Evolutionary conservation across 1,284 basidiomycete species (phyloP), one percentile per base, ranked within the genome.

Genomic region (Ganoderma lucidum): DNA sequence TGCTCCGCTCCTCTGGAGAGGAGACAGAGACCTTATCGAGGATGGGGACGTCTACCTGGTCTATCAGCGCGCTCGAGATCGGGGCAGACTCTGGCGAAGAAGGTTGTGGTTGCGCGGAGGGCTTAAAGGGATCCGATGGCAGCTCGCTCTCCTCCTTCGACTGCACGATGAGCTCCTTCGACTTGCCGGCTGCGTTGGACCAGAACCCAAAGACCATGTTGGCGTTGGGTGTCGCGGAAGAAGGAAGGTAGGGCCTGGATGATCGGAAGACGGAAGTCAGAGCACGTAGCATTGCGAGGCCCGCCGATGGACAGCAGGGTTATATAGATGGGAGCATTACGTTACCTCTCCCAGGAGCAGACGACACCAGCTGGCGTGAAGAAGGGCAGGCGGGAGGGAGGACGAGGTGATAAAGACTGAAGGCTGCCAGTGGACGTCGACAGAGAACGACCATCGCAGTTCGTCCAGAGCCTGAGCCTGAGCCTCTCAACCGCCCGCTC

Each of bases 191-290:
- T 28, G 68, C 12, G 4, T 51, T 3, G 6, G 65, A 70, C 68
- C 64, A 70, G 61, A 70, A 48, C 8, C 64, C 62, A 37, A 70
- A 64, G 41, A 61, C 58, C 68, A 66, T 70, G 32, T 19, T 62
- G 48, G 37, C 59, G 56, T 23, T 39, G 32, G 56, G 17, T 59
- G 17, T n/a, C 59, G 14, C 28, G n/a, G 28, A 56, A 42, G 59
- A 61, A 39, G n/a, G 39, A 41, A 61, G 2, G 59, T 61, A 30
- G 59, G n/a, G 59, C 6, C 39, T 61, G 41, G 39, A 42, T 17
- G 35, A 59, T 59, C 56, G 56, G 56, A n/a, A 32, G 56, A 39
- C 48, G 10, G 48, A 59, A 59, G 56, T 35, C 32, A 59, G 39
- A 42, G 23, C 9, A 39, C 59, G 39, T 3, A 41, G 39, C 37